Evolutionary conservation across 2,329 filamentous ascomycete species (phyloP).

Genomic region (Monosporascus cannonballus): DNA sequence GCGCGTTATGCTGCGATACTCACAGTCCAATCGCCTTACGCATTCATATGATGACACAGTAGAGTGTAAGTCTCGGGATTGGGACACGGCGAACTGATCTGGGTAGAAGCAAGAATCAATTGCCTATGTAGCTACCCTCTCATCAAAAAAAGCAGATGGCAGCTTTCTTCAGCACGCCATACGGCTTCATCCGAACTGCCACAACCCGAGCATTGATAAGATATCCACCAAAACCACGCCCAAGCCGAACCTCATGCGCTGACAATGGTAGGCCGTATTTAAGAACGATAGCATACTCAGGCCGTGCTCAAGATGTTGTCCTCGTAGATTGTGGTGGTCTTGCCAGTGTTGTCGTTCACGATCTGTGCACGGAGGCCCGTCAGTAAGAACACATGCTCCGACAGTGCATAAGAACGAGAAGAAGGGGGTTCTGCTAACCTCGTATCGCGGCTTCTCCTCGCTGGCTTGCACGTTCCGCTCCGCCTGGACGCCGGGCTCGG

Average conservation of each 20-base stretch:
- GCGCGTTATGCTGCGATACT: too few species aligned
- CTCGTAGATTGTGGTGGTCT: slow-evolving; percentile 19
- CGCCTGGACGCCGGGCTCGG: slow-evolving; percentile 19
- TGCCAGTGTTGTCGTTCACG: slow-evolving; percentile 22
- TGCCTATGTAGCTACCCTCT: too few species aligned
- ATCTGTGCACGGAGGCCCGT: slow-evolving; percentile 9
- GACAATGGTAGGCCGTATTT: too few species aligned
- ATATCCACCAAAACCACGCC: neutral
- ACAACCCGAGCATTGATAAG: too few species aligned
- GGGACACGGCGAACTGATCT: too few species aligned
- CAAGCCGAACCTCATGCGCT: neutral
- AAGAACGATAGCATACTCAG: neutral
- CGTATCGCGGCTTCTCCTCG: slow-evolving; percentile 16
- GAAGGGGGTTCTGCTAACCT: slow-evolving; percentile 9
- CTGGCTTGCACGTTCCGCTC: slow-evolving; percentile 19
- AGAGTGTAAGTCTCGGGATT: too few species aligned
- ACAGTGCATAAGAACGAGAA: neutral
- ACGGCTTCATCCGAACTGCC: too few species aligned
- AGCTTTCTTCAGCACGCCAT: too few species aligned
- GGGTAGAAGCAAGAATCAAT: too few species aligned
- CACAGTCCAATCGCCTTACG: too few species aligned
- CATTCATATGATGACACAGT: too few species aligned
- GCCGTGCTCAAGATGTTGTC: slow-evolving; percentile 18
- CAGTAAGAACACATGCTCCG: neutral
- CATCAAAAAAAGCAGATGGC: too few species aligned